Conservation (phyloP, 495 filamentous ascomycete genomes). For the Penicillium verhagenii region DNA sequence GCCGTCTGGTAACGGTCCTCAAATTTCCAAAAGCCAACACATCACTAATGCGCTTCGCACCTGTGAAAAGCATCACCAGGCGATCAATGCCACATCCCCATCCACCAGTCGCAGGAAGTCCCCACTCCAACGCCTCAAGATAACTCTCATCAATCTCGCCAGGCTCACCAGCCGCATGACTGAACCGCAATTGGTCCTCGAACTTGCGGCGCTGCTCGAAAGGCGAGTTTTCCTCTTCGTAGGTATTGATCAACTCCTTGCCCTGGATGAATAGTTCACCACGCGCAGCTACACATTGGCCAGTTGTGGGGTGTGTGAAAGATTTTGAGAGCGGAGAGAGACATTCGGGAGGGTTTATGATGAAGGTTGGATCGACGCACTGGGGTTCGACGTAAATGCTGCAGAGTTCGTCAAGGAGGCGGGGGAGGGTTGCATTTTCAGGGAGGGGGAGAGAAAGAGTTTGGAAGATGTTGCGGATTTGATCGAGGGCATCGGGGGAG, state of each 20-base stretch:
- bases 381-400: constrained; percentile 71
- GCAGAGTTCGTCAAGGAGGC: constrained; percentile 83
- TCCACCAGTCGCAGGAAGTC: constrained; percentile 87
- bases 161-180: constrained; percentile 35
- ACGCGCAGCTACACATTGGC: constrained; percentile 73
- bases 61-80: constrained; percentile 83
- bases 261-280: constrained; percentile 84
- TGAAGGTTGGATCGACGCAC: constrained; percentile 73
- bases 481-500: constrained; percentile 48
- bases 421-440: constrained; percentile 62
- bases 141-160: constrained; percentile 76
- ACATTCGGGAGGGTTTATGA: constrained; percentile 86
- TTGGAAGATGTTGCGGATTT: constrained; percentile 58
- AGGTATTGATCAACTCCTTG: constrained; percentile 85
- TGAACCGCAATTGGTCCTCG: constrained; percentile 52
- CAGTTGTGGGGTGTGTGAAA: constrained; percentile 57
- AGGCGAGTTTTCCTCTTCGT: constrained; percentile 97
- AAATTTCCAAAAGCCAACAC: constrained; percentile 85
- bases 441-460: constrained; percentile 53
- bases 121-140: constrained; percentile 77
- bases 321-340: constrained; percentile 92
- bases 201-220: constrained; percentile 86
- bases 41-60: constrained; percentile 72
- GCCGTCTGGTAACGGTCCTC: constrained; percentile 44
- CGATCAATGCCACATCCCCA: constrained; percentile 95